Percentiles rank a stretch among this genome's conserved stretches.
Conservation (phyloP, 2,329 filamentous ascomycete species). For the Epichloe gansuensis region DNA sequence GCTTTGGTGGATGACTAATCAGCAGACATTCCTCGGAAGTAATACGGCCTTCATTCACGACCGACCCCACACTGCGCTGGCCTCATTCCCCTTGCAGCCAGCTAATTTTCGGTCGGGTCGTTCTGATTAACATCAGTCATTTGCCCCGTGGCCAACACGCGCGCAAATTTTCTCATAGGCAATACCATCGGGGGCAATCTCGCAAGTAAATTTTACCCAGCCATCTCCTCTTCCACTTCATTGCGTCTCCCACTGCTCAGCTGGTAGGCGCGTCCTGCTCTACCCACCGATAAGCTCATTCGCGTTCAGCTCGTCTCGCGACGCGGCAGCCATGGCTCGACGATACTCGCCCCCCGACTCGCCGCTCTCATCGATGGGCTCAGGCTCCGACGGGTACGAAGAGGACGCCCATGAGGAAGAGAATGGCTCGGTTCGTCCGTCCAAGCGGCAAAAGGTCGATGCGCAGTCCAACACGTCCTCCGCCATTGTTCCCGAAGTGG, state of each 20-base stretch:
- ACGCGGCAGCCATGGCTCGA: constrained; percentile 22
- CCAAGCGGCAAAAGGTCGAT: constrained; percentile 35
- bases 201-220: too few relatives aligned
- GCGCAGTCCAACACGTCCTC: constrained; percentile 33
- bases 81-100: constrained; percentile 2
- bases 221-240: background rate
- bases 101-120: background rate
- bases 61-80: background rate
- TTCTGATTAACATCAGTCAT: background rate
- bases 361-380: constrained; percentile 34
- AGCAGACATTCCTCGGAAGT: too few relatives aligned
- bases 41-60: background rate
- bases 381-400: constrained; percentile 31
- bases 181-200: background rate
- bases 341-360: constrained; percentile 30
- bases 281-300: background rate
- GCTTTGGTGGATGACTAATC: too few relatives aligned
- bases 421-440: constrained; percentile 26
- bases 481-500: constrained; percentile 27
- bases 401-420: constrained; percentile 32
- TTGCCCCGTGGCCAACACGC: constrained; percentile 1
- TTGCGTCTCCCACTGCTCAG: background rate
- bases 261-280: background rate
- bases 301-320: background rate
- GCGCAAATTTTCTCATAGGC: background rate